These are phyloP conservation scores for Aspergillus sclerotiicarbonarius DNA, from an alignment of 495 filamentous ascomycete genomes.

Conservation along the genomic window DNA sequence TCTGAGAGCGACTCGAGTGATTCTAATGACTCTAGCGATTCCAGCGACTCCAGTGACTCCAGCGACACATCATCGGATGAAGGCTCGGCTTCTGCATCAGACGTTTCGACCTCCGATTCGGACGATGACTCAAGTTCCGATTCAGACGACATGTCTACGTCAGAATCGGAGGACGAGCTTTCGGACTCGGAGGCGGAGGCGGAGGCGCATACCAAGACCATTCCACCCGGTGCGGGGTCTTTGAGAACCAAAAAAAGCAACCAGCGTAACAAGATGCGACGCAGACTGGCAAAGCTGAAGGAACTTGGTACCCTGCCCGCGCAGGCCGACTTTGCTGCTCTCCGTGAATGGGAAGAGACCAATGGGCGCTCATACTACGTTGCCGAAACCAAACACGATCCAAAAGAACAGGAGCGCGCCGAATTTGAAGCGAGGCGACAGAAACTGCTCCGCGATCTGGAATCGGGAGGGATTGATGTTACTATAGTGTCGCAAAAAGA, in stretches of 20 bases:
- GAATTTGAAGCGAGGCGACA: constrained; percentile 49
- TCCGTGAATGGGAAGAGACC: constrained; percentile 37
- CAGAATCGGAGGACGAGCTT: constrained; percentile 23
- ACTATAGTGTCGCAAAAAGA: constrained; percentile 36
- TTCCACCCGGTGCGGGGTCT: constrained; percentile 45
- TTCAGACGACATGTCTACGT: constrained; percentile 27
- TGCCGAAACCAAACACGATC: constrained; percentile 17
- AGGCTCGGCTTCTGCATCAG: constrained; percentile 28
- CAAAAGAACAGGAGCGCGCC: constrained; percentile 25
- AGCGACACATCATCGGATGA: constrained; percentile 19
- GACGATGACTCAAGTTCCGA: constrained; percentile 18
- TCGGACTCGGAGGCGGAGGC: constrained; percentile 32
- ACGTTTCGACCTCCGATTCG: constrained; percentile 17
- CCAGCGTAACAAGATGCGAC: constrained; percentile 47
- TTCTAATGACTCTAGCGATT: constrained; percentile 15
- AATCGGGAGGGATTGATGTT: constrained; percentile 52
- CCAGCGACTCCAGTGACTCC: background rate
- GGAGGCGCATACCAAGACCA: constrained; percentile 15
- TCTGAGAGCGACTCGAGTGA: constrained; percentile 12
- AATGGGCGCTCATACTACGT: constrained; percentile 29
- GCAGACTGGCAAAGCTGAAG: constrained; percentile 49
- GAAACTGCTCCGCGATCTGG: constrained; percentile 50
- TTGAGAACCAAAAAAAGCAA: constrained; percentile 54
- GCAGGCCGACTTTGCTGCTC: constrained; percentile 46
- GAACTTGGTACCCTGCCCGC: constrained; percentile 46